phyloP scores from a whole-genome alignment of 2,329 filamentous ascomycete genomes.

The Truncatella angustata region DNA sequence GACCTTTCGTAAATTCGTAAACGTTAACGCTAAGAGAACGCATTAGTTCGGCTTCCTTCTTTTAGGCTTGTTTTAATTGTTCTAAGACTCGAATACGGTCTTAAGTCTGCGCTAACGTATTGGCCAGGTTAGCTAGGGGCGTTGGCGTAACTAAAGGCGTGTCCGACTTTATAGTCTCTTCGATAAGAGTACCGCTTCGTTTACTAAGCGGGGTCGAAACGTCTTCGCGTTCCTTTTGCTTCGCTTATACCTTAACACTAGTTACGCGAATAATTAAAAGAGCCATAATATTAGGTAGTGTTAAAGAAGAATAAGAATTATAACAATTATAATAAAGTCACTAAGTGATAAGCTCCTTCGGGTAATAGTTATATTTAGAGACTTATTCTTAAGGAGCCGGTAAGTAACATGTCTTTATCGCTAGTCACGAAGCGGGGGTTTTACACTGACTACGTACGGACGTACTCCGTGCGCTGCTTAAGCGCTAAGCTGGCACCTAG shows the following conservation, averaged over 20 bases:
- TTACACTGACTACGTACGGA: too few species aligned
- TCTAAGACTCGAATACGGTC: neutral
- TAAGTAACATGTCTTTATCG: too few species aligned
- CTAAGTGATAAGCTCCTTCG: neutral
- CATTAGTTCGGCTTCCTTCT: neutral
- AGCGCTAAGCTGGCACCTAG: too few species aligned
- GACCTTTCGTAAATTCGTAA: neutral
- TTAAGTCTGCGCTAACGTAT: neutral
- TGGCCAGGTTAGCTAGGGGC: neutral
- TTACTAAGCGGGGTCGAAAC: neutral
- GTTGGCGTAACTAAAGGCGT: neutral
- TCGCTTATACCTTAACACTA: neutral
- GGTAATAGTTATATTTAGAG: neutral
- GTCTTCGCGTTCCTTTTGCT: neutral
- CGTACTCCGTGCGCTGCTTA: too few species aligned
- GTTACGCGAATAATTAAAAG: neutral
- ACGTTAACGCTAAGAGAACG: neutral
- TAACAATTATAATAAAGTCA: neutral
- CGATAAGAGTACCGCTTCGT: neutral
- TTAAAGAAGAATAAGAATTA: neutral
- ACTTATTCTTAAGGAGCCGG: neutral
- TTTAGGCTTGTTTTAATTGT: neutral
- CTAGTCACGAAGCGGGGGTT: too few species aligned
- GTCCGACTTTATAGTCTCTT: neutral
- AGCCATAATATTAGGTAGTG: neutral